Base-by-base conservation (phyloP, 768 basidiomycete species). In the Phylloporus sp. region DNA sequence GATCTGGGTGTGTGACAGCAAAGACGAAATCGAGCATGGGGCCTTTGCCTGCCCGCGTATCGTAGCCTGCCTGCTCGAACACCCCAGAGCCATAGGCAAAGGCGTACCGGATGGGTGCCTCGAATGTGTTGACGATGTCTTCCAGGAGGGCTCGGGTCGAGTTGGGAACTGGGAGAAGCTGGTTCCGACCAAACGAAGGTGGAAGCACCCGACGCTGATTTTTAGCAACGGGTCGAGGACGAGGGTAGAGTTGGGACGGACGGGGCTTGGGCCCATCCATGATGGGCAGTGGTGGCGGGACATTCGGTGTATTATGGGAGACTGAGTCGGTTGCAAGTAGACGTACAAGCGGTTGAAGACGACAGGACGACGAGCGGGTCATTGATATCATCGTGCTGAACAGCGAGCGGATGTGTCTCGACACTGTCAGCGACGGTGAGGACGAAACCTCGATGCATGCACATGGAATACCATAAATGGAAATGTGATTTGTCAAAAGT, bases 11-110 rank as follows among this genome's bases (percentile, higher is more conserved):
- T 2, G 92, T 91, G 40, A 97, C 95, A 0, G 94, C 95, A 67
- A 99, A 91, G 69, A 99, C 81, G 62, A 98, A 97, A 70, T 99
- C 97, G 20, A 97, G 80, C 88, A 98, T 91, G 0, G 94, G 94
- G 38, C 70, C 63, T 18, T 73, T 67, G 16, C n/a, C 5, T 9
- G 41, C 11, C 32, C 15, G 6, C 7, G 41, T 55, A 53, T 61
- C 57, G 59, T 95, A 90, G 16, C 95, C 91, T 49, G 86, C 85
- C 70, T 99, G 97, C 62, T 90, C 83, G 60, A 97, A 97, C 2
- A 98, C 94, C 0, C 95, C 97, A 3, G 88, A 92, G 12, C 97
- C 97, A 65, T 98, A 99, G 0, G 97, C 97, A 64, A 97, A 94
- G 1, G 95, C 97, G 75, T 95, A 98, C 20, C 95, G 85, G 44